Percentiles rank a stretch among this genome's conserved stretches.
These are phyloP conservation scores for Cenchrus purpureus DNA, from an alignment of 176 grass and related monocot genomes.

Conservation along the genomic window DNA sequence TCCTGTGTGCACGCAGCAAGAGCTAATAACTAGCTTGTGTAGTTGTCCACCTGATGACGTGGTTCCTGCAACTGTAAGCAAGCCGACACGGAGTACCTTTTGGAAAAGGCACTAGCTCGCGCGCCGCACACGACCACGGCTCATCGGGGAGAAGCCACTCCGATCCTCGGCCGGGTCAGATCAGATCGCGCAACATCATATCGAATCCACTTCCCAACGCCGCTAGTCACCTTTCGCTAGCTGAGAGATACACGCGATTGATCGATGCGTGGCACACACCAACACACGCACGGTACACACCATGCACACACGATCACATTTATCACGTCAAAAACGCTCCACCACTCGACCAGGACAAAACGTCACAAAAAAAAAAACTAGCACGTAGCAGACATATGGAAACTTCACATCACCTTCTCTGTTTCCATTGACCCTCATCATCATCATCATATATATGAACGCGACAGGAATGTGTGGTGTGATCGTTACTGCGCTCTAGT, in stretches of 20 bases:
- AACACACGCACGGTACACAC: no score
- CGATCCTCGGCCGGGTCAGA: neutral
- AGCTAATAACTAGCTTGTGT: no score
- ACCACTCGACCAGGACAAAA: neutral
- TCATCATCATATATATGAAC: neutral
- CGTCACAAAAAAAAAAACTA: neutral
- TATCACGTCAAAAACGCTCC: slow-evolving; percentile 1
- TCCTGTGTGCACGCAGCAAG: no score
- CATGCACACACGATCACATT: neutral
- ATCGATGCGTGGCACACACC: no score
- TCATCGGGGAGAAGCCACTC: neutral
- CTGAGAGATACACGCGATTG: no score
- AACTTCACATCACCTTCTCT: neutral
- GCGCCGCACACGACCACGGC: neutral
- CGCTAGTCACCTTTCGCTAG: no score
- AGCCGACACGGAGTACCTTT: neutral
- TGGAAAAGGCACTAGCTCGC: neutral
- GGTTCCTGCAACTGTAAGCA: no score
- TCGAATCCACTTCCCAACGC: no score
- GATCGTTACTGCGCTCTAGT: neutral
- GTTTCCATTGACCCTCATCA: neutral
- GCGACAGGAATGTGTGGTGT: neutral
- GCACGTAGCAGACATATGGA: neutral
- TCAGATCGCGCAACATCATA: no score
- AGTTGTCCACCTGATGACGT: no score